These are phyloP conservation scores for Lenwebbia sp. DNA, from an alignment of 345 rosid species.

Conservation along the genomic window DNA sequence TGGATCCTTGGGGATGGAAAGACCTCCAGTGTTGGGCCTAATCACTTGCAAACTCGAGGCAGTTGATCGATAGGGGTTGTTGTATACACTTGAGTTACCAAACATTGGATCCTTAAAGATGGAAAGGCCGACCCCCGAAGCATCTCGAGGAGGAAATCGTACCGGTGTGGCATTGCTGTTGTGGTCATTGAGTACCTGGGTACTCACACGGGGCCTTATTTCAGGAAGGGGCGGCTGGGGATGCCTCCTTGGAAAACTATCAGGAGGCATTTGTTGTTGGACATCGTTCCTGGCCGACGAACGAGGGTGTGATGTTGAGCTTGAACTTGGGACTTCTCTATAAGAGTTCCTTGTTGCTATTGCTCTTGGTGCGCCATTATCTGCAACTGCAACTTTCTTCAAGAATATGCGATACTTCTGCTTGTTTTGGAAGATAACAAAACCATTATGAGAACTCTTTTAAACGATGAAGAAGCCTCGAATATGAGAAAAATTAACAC, in stretches of 20 bases:
- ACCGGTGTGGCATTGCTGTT: not conserved
- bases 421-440: not conserved
- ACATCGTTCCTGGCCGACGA: not conserved
- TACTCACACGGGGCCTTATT: not conserved
- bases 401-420: constrained; percentile 9
- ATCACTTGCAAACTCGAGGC: not conserved
- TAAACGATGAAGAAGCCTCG: not conserved
- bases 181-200: not conserved
- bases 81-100: not conserved
- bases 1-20: not conserved
- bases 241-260: not conserved
- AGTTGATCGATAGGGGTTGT: not conserved
- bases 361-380: not conserved
- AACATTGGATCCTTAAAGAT: not conserved
- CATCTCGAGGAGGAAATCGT: not conserved
- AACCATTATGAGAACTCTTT: not conserved
- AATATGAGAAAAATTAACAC: not conserved
- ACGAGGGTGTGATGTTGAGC: not conserved
- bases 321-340: not conserved
- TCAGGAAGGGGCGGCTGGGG: not conserved
- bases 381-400: not conserved
- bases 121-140: not conserved
- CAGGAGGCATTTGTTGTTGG: not conserved
- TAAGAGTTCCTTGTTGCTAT: not conserved
- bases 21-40: not conserved